Conservation (phyloP, 164 flowering plant genomes). For the Chloranthus sessilifolius region DNA sequence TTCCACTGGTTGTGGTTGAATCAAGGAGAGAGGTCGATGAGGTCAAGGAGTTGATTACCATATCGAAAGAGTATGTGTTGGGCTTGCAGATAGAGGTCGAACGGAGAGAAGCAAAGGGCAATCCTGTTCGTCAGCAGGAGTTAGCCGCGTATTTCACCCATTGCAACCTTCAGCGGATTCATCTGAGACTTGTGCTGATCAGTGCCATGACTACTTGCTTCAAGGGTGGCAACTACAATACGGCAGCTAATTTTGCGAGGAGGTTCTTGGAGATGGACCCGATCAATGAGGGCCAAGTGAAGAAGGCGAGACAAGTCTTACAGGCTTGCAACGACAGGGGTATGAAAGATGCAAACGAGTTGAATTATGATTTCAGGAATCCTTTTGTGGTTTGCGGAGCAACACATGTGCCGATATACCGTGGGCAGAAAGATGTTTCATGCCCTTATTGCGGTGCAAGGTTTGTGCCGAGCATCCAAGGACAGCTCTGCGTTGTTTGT, state of each 20-base stretch:
- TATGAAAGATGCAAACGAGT: constrained; percentile 30
- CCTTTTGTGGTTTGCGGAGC: constrained; percentile 51
- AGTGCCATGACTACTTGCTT: constrained; percentile 42
- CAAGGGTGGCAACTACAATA: constrained; percentile 32
- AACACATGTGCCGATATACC: constrained; percentile 44
- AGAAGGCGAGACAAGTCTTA: constrained; percentile 32
- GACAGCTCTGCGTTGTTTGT: constrained; percentile 42
- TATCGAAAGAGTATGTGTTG: constrained; percentile 38
- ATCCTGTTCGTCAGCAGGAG: constrained; percentile 44
- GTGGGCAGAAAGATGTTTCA: constrained; percentile 41
- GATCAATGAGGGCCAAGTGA: constrained; percentile 29
- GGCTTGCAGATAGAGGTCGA: constrained; percentile 38
- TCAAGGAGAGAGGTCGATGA: constrained; percentile 46
- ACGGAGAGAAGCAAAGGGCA: constrained; percentile 31
- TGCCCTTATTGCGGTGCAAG: constrained; percentile 40
- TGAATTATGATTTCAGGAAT: constrained; percentile 52
- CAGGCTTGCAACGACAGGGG: constrained; percentile 34
- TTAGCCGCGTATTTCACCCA: constrained; percentile 51
- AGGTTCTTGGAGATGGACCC: constrained; percentile 42
- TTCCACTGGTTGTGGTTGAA: constrained; percentile 45
- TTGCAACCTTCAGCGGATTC: constrained; percentile 42
- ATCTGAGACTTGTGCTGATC: constrained; percentile 34
- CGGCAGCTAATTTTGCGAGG: constrained; percentile 41
- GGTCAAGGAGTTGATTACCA: constrained; percentile 38
- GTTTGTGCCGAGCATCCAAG: constrained; percentile 38